Evolutionary conservation across 1,284 basidiomycete genomes (phyloP), one percentile per base, ranked within the genome.

Genomic region (Naganishia liquefaciens): DNA sequence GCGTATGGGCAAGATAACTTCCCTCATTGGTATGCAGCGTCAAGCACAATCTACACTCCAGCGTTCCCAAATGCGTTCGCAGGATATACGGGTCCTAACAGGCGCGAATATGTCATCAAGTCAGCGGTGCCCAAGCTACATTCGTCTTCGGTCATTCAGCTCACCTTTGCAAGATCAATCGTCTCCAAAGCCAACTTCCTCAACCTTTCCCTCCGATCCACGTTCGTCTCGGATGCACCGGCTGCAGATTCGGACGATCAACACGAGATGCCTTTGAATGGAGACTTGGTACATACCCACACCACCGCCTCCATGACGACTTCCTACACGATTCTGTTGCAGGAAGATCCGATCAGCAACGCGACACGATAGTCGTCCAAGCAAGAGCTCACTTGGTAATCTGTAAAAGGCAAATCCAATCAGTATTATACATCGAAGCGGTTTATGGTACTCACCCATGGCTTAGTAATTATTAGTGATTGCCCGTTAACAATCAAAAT

Each of bases 1-100:
- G 96, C 0, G 96, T 99, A 73, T 99, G 96, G 0, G 96, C 95
- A 53, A 99, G 88, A 78, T 99, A 99, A 55, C 64, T 66, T 37
- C 96, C 96, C 81, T 99, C 96, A 76, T 99, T 99, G 27, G 96
- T 97, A 81, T 99, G 96, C 6, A 99, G 85, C 0, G 96, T 99
- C 43, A 99, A 82, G 78, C 96, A 99, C 43, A 99, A 86, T 72
- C 95, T 90, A 81, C 96, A 99, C 85, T 99, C 96, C 62, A 99
- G 86, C 10, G 93, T 96, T 49, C 96, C 84, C 64, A 99, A 85
- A 78, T 99, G 96, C 79, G 98, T 99, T 77, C 93, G 91, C 53
- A 99, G 87, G 74, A 99, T 98, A 79, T 99, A 99, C 5, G 96
- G 96, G 80, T 99, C 96, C 90, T 95, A 47, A 50, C n/a, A 49